Base-by-base conservation (phyloP, 495 filamentous ascomycete genomes). In the Penicillium ochrochloron region DNA sequence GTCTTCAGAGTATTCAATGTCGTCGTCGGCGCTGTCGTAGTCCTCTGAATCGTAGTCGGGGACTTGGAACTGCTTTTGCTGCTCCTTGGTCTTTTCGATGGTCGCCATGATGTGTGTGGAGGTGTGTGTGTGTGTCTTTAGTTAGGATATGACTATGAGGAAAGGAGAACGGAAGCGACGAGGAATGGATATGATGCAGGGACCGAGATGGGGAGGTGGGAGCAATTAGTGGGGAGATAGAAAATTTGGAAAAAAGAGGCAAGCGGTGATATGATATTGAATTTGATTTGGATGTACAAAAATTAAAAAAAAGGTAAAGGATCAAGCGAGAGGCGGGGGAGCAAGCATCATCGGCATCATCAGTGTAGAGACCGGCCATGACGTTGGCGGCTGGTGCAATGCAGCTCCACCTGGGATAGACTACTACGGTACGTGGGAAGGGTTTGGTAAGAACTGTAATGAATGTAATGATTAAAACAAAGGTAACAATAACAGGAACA, bases 21-120 rank as follows among this genome's bases (percentile, higher is more conserved):
- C 75, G 48, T 75, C 75, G 44, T 76, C 73, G 53, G 73, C 71
- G 21, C 70, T 76, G 57, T 73, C 76, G 60, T 75, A 78, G 65
- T 71, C 82, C 63, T 67, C 80, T 33, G 68, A 79, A 68, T 67
- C 75, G 64, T 70, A 71, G n/a, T 80, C 72, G n/a, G 66, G 74
- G 14, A 77, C 73, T 51, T 73, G 59, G 58, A 74, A 62, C 56
- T 73, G 65, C 46, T 75, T 70, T 54, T 78, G 62, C 62, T 75
- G 63, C 66, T 77, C 63, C 56, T 72, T 61, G 60, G 75, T 66
- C 62, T 82, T 78, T 56, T 79, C 79, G 61, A 69, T 73, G 58
- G 77, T 80, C 3, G 78, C 77, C 75, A 80, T 80, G 57, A n/a
- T 74, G 64, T 27, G 50, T 58, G 34, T 57, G 4, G n/a, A n/a